Base-by-base conservation (phyloP, 805 yeast genomes). In the Lachancea thermotolerans region DNA sequence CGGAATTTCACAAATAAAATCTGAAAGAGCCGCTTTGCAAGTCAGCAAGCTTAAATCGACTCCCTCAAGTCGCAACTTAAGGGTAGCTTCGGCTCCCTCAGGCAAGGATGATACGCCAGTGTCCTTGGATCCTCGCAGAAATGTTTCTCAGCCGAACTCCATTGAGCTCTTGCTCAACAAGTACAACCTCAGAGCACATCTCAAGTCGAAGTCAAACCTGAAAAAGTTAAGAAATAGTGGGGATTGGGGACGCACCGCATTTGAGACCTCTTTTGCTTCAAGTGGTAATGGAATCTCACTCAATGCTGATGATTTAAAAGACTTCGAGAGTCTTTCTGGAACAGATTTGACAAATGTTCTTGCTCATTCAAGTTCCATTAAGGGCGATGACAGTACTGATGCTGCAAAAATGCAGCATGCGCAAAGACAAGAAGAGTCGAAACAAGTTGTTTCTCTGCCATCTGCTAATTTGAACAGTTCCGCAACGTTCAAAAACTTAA, bases 81-180 rank as follows among this genome's bases (percentile, higher is more conserved):
- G 58, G n/a, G 33, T 49, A 1, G 41, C 48, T 8, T 56, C 60
- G 29, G 56, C 50, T 5, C 51, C 50, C 2, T 36, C 39, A 3
- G 17, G 33, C 16, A 25, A 39, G 27, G 31, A 28, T 11, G 12
- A n/a, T 10, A 14, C 14, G 25, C 17, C 18, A 4, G 25, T 34
- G 14, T 60, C 65, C 1, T 44, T 62, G 31, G 67, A 62, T 42
- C 67, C 67, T 6, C 60, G 64, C 38, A 56, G 62, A 28, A 59
- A 56, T 39, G 46, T 43, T 18, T 51, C 65, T 3, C 62, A 58
- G 39, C 65, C 67, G 2, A 51, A 50, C 25, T 41, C 58, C 8
- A 53, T 57, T 9, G 58, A 52, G 28, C 46, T 50, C 18, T 37
- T 57, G 12, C 44, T 57, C 36, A 45, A 49, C 16, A 50, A 38